phyloP scores from a whole-genome alignment of 1,139 yeast species.

The Saccharomyces hybrid region DNA sequence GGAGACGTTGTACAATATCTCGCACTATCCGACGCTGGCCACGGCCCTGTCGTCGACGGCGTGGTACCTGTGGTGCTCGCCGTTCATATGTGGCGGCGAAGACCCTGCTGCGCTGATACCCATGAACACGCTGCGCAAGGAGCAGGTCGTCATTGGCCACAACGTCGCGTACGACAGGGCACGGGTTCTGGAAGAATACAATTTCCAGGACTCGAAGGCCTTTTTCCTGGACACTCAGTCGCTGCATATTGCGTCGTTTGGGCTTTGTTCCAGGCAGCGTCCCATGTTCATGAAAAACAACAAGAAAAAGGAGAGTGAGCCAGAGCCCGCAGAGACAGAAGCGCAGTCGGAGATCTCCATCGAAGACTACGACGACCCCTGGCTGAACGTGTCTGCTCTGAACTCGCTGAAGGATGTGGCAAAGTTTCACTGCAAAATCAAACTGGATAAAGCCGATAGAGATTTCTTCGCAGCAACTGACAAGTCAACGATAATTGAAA shows the following conservation, averaged over 20 bases:
- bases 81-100: slow-evolving; percentile 52
- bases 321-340: slow-evolving; percentile 4
- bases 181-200: slow-evolving; percentile 75
- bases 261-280: slow-evolving; percentile 89
- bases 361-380: slow-evolving; percentile 45
- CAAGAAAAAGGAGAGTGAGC: slow-evolving; percentile 29
- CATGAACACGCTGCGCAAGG: slow-evolving; percentile 39
- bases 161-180: slow-evolving; percentile 90
- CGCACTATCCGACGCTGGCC: slow-evolving; percentile 73
- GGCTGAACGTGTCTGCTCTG: slow-evolving; percentile 70
- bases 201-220: slow-evolving; percentile 54
- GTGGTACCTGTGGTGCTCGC: slow-evolving; percentile 96
- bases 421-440: slow-evolving; percentile 63
- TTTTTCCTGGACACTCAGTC: slow-evolving; percentile 91
- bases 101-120: slow-evolving; percentile 66
- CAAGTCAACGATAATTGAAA: slow-evolving; percentile 45
- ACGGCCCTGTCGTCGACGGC: slow-evolving; percentile 71
- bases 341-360: slow-evolving; percentile 7
- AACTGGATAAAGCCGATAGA: slow-evolving; percentile 57
- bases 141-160: slow-evolving; percentile 73
- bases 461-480: slow-evolving; percentile 54
- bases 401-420: slow-evolving; percentile 82
- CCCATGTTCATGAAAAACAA: slow-evolving; percentile 66
- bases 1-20: slow-evolving; percentile 71
- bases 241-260: slow-evolving; percentile 81